Percentiles rank a stretch among this genome's conserved stretches.
Evolutionary conservation across 2,329 filamentous ascomycete species (phyloP).

Genomic region (Amesomyces nigricolor): DNA sequence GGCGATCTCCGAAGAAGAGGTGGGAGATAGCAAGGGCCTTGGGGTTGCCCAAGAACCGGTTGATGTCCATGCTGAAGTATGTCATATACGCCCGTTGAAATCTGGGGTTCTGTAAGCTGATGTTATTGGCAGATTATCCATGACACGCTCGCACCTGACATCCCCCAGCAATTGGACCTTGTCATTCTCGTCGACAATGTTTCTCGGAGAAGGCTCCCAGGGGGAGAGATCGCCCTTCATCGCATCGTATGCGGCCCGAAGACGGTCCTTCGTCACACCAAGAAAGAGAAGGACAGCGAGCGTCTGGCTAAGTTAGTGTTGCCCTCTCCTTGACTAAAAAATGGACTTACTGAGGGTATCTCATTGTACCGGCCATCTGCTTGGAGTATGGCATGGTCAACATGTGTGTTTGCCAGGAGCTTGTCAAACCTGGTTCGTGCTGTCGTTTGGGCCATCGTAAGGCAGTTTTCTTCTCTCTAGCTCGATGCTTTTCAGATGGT

Average conservation of each 20-base stretch:
- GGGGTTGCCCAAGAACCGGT: constrained; percentile 19
- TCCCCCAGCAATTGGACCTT: constrained; percentile 22
- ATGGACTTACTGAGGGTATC: constrained; percentile 20
- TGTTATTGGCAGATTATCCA: too few species aligned
- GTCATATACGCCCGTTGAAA: constrained; percentile 28
- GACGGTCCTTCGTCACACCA: constrained; percentile 12
- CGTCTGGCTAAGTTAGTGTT: constrained; percentile 14
- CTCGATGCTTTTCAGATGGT: too few species aligned
- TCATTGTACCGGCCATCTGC: constrained; percentile 21
- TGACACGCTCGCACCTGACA: constrained; percentile 12
- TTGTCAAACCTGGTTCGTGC: constrained; percentile 21
- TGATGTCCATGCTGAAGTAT: constrained; percentile 27
- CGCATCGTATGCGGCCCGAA: constrained; percentile 19
- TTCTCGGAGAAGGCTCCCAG: constrained; percentile 24
- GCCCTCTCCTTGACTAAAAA: neutral
- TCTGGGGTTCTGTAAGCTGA: constrained; percentile 11
- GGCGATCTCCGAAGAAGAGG: constrained; percentile 17
- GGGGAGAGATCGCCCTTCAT: constrained; percentile 12
- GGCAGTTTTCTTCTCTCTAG: neutral
- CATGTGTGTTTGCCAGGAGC: constrained; percentile 24
- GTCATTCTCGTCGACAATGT: constrained; percentile 18
- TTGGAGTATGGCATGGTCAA: constrained; percentile 24
- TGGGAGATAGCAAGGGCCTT: constrained; percentile 20
- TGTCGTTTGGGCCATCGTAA: constrained; percentile 17
- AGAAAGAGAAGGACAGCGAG: constrained; percentile 24